These are phyloP conservation scores for Erucastrum elatum DNA, from an alignment of 345 rosid genomes.

Conservation along the genomic window DNA sequence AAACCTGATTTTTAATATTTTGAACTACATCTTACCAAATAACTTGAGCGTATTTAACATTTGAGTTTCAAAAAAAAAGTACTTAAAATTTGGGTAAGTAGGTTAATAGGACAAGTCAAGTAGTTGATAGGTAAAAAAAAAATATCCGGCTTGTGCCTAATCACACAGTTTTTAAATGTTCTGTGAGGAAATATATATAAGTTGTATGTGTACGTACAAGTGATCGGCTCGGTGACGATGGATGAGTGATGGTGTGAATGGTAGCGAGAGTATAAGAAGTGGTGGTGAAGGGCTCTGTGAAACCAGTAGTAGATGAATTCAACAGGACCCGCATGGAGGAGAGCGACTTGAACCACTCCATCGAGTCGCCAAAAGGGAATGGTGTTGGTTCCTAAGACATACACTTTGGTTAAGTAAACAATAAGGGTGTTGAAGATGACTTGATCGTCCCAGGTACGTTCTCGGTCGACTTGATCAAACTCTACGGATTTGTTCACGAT, in stretches of 20 bases:
- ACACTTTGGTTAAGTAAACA: neutral
- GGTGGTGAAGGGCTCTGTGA: constrained; percentile 77
- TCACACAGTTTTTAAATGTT: neutral
- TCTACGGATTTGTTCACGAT: neutral
- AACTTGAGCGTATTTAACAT: neutral
- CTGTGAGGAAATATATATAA: neutral
- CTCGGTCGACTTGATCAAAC: neutral
- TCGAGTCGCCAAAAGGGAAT: neutral
- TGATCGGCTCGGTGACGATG: neutral
- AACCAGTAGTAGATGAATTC: constrained; percentile 85
- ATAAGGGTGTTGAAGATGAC: neutral
- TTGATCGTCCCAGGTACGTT: neutral
- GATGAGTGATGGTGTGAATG: constrained; percentile 84
- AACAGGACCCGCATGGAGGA: constrained; percentile 68
- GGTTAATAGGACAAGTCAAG: too few species aligned
- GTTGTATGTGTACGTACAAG: neutral
- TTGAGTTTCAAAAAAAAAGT: too few species aligned
- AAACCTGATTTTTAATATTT: neutral
- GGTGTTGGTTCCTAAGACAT: neutral
- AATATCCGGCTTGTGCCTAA: too few species aligned
- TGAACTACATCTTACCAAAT: neutral
- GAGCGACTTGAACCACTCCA: neutral
- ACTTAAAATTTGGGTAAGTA: neutral
- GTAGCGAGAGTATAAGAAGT: constrained; percentile 77
- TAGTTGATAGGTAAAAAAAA: neutral